Evolutionary conservation across 495 filamentous ascomycete species (phyloP).

Genomic region (Astrocystis sublimbata): DNA sequence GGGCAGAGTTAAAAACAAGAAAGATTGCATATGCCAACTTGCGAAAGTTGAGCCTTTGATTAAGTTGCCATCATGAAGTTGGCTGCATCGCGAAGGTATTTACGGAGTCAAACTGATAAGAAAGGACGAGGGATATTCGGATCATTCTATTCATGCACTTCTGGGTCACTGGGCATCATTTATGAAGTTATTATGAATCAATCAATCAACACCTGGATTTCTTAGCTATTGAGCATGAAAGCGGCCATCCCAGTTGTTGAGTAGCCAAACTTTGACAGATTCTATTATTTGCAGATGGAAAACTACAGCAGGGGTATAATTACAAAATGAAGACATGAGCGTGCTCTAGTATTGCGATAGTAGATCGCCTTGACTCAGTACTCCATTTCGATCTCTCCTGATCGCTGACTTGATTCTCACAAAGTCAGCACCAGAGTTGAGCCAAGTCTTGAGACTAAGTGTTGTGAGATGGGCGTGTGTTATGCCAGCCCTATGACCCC

Average conservation of each 20-base stretch:
- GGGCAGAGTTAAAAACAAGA: not conserved
- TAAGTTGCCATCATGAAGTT: too few relatives aligned
- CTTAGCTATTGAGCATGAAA: not conserved
- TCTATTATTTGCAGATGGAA: not conserved
- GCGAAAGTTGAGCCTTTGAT: too few relatives aligned
- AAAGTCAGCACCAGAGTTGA: not conserved
- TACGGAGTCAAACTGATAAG: too few relatives aligned
- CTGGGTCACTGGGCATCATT: not conserved
- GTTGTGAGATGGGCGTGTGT: not conserved
- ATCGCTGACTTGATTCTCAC: slow-evolving; percentile 2
- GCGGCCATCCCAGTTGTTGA: not conserved
- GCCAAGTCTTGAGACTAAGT: not conserved
- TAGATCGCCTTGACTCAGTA: slow-evolving; percentile 14
- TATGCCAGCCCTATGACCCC: slow-evolving; percentile 35
- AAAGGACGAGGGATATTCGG: not conserved
- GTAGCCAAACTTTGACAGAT: not conserved
- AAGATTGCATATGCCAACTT: not conserved
- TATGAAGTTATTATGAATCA: not conserved
- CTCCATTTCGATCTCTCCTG: slow-evolving; percentile 2
- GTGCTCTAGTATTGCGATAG: not conserved
- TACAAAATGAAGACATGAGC: slow-evolving; percentile 17
- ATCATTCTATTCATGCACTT: not conserved
- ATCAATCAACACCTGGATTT: not conserved
- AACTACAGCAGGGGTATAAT: slow-evolving; percentile 13
- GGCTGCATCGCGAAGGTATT: too few relatives aligned